A percentile compares a stretch with the other conserved stretches of the same genome.
phyloP scores from a whole-genome alignment of 192 early-diverging fungal species.

The Gamsiella multidivaricata region DNA sequence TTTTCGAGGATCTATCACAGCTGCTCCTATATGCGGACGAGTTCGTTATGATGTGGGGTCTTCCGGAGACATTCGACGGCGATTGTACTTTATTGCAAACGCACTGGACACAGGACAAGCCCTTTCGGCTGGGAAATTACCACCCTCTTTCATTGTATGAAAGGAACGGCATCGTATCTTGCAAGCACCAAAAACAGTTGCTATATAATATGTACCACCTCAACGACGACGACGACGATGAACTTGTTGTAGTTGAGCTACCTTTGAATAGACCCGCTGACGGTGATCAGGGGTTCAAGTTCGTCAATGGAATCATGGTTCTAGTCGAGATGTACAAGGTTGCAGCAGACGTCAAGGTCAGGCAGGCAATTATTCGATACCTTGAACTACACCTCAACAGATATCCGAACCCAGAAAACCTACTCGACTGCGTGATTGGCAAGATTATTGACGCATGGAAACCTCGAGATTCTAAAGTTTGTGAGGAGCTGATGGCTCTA shows the following conservation, averaged over 20 bases:
- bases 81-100: conserved; percentile 10
- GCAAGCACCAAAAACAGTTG: conserved; percentile 12
- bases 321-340: conserved; percentile 10
- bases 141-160: neutral
- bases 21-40: conserved; percentile 13
- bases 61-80: conserved; percentile 15
- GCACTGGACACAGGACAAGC: conserved; percentile 6
- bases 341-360: neutral
- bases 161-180: neutral
- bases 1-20: neutral
- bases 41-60: conserved; percentile 5
- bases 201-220: neutral
- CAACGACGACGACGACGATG: neutral
- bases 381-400: conserved; percentile 10
- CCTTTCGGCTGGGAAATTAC: neutral
- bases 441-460: conserved; percentile 2
- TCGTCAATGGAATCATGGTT: conserved; percentile 9
- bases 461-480: neutral
- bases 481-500: conserved; percentile 4
- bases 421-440: conserved; percentile 6
- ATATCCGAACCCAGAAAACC: conserved; percentile 5
- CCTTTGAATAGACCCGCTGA: conserved; percentile 8
- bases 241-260: neutral
- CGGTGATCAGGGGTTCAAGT: conserved; percentile 1
- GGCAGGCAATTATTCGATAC: conserved; percentile 6